Base-by-base conservation (phyloP, 2,329 filamentous ascomycete genomes). In the Claviceps pusilla region DNA sequence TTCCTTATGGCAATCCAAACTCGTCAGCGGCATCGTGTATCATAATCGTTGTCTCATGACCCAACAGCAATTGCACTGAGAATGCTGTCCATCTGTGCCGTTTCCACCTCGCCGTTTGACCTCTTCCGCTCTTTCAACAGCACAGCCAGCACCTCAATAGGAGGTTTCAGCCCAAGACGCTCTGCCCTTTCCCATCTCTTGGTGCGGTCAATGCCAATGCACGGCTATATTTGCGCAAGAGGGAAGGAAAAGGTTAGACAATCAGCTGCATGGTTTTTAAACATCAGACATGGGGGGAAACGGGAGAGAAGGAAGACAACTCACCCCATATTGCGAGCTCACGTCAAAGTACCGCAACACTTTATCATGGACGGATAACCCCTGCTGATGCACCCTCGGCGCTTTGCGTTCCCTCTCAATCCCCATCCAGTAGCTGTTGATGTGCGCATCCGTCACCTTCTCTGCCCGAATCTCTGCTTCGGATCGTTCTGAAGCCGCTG, bases 261-360 rank as follows among this genome's bases (percentile, higher is more conserved):
- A 33, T 53, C 31, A 48, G 59, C 59, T 61, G 31, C 19, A 19
- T 11, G 45, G 19, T 57, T 59, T 51, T 14, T 5, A 14, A 7
- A 7, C 31, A 48, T 37, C 9, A 48, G 31, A 14, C 11, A 28
- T n/a, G 7, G 16, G 28, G 7, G 16, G n/a, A 2, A 42, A 19
- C 19, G 19, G 19, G 19, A 19, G 19, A 19, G 19, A 19, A 19
- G 19, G 19, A 24, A 39, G 50, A 37, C 7, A 14, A 82, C 87
- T 73, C 80, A 95, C 89, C 55, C 93, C 93, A 67, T 87, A 98
- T 63, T 95, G 87, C 57, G 80, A 87, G 64, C 84, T 93, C 60
- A 95, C 85, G 67, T 98, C 93, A 70, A 93, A 98, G 66, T 95
- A 87, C 58, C 91, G 76, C 63, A 97, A 69, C 31, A 97, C 82